Evolutionary conservation across 148 eudicot species (phyloP).

Genomic region (Polygonum aviculare): DNA sequence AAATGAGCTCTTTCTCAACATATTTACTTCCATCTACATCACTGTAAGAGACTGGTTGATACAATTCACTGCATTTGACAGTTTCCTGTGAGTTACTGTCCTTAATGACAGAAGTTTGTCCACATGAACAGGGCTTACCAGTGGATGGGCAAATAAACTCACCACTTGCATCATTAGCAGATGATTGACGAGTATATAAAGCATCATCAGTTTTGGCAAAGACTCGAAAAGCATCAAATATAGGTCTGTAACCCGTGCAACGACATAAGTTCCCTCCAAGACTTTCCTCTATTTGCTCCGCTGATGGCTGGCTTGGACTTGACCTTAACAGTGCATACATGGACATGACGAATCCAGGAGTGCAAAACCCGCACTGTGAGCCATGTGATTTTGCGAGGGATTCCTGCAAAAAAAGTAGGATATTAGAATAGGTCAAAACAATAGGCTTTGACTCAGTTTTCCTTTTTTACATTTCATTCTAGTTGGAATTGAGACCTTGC

Average conservation of each 20-base stretch:
- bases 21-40: slow-evolving; percentile 71
- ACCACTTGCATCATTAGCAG: slow-evolving; percentile 22
- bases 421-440: not conserved
- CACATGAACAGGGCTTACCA: slow-evolving; percentile 92
- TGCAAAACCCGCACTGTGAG: slow-evolving; percentile 98
- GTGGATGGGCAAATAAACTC: slow-evolving; percentile 91
- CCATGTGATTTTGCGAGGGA: slow-evolving; percentile 80
- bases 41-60: slow-evolving; percentile 54
- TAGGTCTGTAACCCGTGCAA: slow-evolving; percentile 97
- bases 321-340: slow-evolving; percentile 95
- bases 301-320: slow-evolving; percentile 58
- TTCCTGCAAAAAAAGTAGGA: slow-evolving; percentile 45
- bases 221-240: slow-evolving; percentile 86
- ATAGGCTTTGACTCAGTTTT: slow-evolving; percentile 5
- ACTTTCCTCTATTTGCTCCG: slow-evolving; percentile 90
- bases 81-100: slow-evolving; percentile 18
- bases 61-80: slow-evolving; percentile 14
- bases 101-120: slow-evolving; percentile 26
- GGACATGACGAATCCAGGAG: slow-evolving; percentile 99
- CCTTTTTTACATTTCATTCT: not conserved
- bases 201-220: slow-evolving; percentile 80
- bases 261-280: slow-evolving; percentile 97
- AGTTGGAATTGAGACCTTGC: not conserved
- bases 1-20: slow-evolving; percentile 75
- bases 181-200: slow-evolving; percentile 42